Percentiles rank a stretch among this genome's conserved stretches.
Conservation (phyloP, 371 early-diverging fungal species). For the Sporodiniella umbellata region DNA sequence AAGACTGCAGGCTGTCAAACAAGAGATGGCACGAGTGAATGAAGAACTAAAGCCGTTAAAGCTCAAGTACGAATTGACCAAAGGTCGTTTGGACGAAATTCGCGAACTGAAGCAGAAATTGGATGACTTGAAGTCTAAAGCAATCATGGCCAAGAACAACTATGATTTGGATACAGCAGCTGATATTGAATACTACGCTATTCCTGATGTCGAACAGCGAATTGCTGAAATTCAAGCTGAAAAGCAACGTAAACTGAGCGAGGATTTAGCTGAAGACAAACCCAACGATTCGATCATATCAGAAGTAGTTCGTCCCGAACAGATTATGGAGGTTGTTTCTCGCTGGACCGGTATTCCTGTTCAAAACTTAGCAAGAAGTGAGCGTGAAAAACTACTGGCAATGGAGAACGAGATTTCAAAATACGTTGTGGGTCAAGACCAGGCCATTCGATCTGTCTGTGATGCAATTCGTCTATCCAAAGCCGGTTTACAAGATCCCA, state of each 20-base stretch:
- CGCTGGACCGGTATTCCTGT: slow-evolving; percentile 92
- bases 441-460: slow-evolving; percentile 76
- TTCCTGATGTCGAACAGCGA: slow-evolving; percentile 76
- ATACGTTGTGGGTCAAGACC: slow-evolving; percentile 86
- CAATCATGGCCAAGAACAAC: slow-evolving; percentile 80
- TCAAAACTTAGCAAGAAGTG: slow-evolving; percentile 69
- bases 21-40: slow-evolving; percentile 78
- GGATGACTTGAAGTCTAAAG: slow-evolving; percentile 83
- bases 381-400: slow-evolving; percentile 76
- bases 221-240: slow-evolving; percentile 57
- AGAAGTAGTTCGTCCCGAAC: slow-evolving; percentile 83
- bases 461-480: slow-evolving; percentile 73
- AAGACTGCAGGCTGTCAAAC: slow-evolving; percentile 74
- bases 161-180: slow-evolving; percentile 74
- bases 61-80: slow-evolving; percentile 81
- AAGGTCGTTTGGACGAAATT: slow-evolving; percentile 83
- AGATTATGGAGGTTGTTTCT: slow-evolving; percentile 86
- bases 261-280: slow-evolving; percentile 43
- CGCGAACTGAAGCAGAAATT: slow-evolving; percentile 83
- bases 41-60: slow-evolving; percentile 90
- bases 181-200: slow-evolving; percentile 86
- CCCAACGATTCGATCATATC: slow-evolving; percentile 50
- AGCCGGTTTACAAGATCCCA: slow-evolving; percentile 79
- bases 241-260: slow-evolving; percentile 57
- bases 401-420: slow-evolving; percentile 71